Conservation (phyloP, 805 yeast genomes). For the Saccharomycopsis oosterbeekiorum region DNA sequence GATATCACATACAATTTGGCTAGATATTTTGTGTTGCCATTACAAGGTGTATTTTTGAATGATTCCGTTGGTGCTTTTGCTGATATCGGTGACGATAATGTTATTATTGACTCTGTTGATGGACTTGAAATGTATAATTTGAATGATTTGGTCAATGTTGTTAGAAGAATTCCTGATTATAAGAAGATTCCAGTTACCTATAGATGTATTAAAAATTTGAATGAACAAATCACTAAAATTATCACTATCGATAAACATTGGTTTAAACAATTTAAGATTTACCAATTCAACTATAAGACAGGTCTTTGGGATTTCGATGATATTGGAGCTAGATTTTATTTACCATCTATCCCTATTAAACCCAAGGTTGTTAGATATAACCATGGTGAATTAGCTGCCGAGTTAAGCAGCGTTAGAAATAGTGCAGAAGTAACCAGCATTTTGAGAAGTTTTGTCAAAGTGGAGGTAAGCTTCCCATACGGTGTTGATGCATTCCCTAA, state of each 20-base stretch:
- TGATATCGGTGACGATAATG: constrained; percentile 19
- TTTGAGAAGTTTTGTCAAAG: constrained; percentile 17
- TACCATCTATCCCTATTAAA: constrained; percentile 20
- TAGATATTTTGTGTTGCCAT: constrained; percentile 17
- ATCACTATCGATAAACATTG: constrained; percentile 19
- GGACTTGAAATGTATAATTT: constrained; percentile 14
- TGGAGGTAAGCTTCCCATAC: constrained; percentile 19
- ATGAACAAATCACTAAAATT: constrained; percentile 17
- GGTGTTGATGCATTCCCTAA: constrained; percentile 18
- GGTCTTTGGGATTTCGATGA: constrained; percentile 19
- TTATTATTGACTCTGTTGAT: constrained; percentile 17
- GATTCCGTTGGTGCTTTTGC: constrained; percentile 17
- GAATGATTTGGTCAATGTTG: constrained; percentile 18
- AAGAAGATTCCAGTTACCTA: constrained; percentile 17
- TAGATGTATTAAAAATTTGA: constrained; percentile 18
- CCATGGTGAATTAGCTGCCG: constrained; percentile 14
- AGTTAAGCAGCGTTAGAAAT: constrained; percentile 15
- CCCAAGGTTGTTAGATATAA: constrained; percentile 14
- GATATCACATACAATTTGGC: constrained; percentile 19
- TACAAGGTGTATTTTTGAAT: constrained; percentile 18
- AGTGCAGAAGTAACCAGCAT: constrained; percentile 13
- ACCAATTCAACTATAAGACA: constrained; percentile 18
- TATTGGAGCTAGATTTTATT: constrained; percentile 16
- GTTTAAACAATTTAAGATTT: constrained; percentile 18
- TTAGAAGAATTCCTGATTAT: constrained; percentile 18